Percentiles rank a stretch among this genome's conserved stretches.
phyloP scores from a whole-genome alignment of 306 rosid genomes.

The Glycine latifolia region DNA sequence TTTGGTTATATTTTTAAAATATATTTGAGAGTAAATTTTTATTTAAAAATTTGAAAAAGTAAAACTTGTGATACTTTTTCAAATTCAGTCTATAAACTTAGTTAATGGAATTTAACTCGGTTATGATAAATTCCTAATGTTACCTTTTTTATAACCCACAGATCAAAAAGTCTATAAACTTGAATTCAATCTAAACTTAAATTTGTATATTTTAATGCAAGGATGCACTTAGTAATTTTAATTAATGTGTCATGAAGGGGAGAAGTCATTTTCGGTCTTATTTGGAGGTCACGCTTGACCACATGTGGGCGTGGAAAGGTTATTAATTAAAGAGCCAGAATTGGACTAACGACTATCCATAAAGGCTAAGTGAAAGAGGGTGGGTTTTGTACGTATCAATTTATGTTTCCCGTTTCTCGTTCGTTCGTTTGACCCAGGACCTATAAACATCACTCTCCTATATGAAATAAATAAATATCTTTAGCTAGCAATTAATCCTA shows the following conservation, averaged over 20 bases:
- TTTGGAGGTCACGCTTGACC: neutral
- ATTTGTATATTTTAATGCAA: too few relatives aligned
- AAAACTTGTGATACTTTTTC: too few relatives aligned
- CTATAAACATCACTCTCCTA: neutral
- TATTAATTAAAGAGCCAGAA: constrained; percentile 16
- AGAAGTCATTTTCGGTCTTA: too few relatives aligned
- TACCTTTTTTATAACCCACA: too few relatives aligned
- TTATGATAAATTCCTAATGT: too few relatives aligned
- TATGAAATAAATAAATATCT: neutral
- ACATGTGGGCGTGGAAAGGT: neutral
- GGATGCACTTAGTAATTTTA: neutral
- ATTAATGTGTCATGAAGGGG: neutral
- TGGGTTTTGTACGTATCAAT: constrained; percentile 8
- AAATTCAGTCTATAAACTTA: too few relatives aligned
- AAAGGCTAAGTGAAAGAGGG: neutral
- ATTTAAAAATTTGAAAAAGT: too few relatives aligned
- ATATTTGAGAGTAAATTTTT: too few relatives aligned
- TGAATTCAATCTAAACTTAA: too few relatives aligned
- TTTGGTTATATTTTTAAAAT: too few relatives aligned
- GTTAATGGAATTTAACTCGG: too few relatives aligned
- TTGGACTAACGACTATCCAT: neutral
- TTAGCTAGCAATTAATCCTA: neutral
- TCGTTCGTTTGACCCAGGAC: neutral
- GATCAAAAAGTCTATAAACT: too few relatives aligned
- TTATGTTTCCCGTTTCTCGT: constrained; percentile 2